Conservation (phyloP, 176 grass and related monocot genomes). For the Otatea glauca region DNA sequence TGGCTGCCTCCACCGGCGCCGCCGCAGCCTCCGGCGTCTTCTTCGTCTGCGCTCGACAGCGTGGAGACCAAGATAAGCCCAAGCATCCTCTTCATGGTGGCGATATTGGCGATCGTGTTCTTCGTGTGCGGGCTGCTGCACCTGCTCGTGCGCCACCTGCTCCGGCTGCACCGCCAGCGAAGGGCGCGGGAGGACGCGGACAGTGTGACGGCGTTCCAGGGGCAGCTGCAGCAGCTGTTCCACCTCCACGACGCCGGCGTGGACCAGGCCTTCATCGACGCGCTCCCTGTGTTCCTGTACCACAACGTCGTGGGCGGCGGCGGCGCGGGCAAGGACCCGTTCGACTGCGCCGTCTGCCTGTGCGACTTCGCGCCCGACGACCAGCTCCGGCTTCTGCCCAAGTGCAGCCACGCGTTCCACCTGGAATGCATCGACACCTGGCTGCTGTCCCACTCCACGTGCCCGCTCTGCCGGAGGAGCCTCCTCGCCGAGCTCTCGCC, state of each 20-base stretch:
- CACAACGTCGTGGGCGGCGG: constrained; percentile 55
- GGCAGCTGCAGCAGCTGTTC: constrained; percentile 95
- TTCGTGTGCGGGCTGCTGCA: constrained; percentile 87
- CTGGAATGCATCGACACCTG: constrained; percentile 91
- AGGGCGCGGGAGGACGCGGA: constrained; percentile 45
- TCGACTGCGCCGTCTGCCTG: constrained; percentile 94
- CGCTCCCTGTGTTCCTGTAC: constrained; percentile 86
- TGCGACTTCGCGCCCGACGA: constrained; percentile 85
- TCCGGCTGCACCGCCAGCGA: constrained; percentile 40
- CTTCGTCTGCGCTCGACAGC: constrained; percentile 29
- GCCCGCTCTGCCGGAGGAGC: constrained; percentile 78
- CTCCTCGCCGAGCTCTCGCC: constrained; percentile 70
- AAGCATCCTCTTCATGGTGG: constrained; percentile 73
- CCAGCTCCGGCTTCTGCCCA: constrained; percentile 81
- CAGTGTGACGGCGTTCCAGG: constrained; percentile 75
- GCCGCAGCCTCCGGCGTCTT: background rate
- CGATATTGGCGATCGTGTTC: constrained; percentile 73
- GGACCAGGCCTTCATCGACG: constrained; percentile 94
- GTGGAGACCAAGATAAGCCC: constrained; percentile 74
- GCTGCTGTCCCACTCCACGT: constrained; percentile 94
- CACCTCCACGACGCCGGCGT: constrained; percentile 92
- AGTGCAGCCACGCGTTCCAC: constrained; percentile 98
- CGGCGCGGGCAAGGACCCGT: constrained; percentile 65
- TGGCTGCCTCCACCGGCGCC: constrained; percentile 1
- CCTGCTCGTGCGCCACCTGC: constrained; percentile 67